phyloP scores from a whole-genome alignment of 352 stramenopile species.

The Pythium grandisporangium region DNA sequence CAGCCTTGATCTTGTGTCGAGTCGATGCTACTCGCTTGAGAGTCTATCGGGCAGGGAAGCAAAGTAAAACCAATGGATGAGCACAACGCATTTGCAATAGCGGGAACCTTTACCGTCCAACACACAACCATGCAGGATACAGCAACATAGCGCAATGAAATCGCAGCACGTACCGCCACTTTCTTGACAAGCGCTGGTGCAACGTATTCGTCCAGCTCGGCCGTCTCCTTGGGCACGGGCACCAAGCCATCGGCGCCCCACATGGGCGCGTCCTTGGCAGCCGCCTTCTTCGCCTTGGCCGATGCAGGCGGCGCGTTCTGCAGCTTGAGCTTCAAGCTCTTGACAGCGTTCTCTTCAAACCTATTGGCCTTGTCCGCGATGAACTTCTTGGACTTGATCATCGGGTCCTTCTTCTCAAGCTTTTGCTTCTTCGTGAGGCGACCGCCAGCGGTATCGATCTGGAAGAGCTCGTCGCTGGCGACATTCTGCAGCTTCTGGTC shows the following conservation, averaged over 20 bases:
- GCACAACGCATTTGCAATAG: no score
- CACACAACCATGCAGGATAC: no score
- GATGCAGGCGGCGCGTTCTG: slow-evolving; percentile 6
- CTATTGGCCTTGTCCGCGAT: slow-evolving; percentile 51
- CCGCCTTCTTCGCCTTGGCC: slow-evolving; percentile 5
- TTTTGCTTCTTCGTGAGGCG: slow-evolving; percentile 62
- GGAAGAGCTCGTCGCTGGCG: slow-evolving; percentile 63
- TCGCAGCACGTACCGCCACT: slow-evolving; percentile 14
- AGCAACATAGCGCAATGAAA: no score
- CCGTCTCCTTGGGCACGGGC: slow-evolving; percentile 22
- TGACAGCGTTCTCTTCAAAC: slow-evolving; percentile 33
- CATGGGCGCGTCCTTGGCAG: slow-evolving; percentile 9
- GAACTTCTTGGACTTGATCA: slow-evolving; percentile 71
- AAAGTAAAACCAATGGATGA: no score
- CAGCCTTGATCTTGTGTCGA: slow-evolving; percentile 56
- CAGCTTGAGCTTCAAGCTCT: slow-evolving; percentile 37
- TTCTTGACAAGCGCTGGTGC: slow-evolving; percentile 49
- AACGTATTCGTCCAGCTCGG: slow-evolving; percentile 50
- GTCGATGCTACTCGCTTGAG: slow-evolving; percentile 52
- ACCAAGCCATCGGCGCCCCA: slow-evolving; percentile 37
- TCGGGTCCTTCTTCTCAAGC: slow-evolving; percentile 53
- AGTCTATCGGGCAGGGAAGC: no score
- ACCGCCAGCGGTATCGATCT: slow-evolving; percentile 67
- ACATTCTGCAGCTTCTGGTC: slow-evolving; percentile 74
- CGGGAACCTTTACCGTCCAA: no score